phyloP scores from a whole-genome alignment of 1,284 basidiomycete species.

The Phellopilus nigrolimitatus region DNA sequence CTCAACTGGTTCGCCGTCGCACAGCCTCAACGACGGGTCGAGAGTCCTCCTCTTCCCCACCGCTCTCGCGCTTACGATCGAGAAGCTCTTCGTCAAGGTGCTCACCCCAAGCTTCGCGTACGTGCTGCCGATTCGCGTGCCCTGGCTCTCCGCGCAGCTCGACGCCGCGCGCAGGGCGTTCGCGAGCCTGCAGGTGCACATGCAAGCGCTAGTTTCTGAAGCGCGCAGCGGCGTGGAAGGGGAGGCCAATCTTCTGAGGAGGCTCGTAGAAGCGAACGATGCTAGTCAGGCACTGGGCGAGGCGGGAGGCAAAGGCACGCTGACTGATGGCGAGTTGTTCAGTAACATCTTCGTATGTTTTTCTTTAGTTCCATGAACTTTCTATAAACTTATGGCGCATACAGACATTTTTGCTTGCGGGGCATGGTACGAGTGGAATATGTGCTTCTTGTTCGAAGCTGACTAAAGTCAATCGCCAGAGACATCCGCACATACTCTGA shows the following conservation, averaged over 20 bases:
- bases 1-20: background rate
- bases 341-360: constrained; percentile 16
- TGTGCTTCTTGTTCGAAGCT: background rate
- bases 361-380: background rate
- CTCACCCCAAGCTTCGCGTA: constrained; percentile 16
- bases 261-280: constrained; percentile 12
- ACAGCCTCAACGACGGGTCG: background rate
- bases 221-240: background rate
- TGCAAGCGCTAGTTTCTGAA: constrained; percentile 6
- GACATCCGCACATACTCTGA: constrained; percentile 33
- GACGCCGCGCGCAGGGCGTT: constrained; percentile 7
- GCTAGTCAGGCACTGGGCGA: background rate
- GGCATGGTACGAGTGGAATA: constrained; percentile 3
- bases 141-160: constrained; percentile 9
- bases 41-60: constrained; percentile 22
- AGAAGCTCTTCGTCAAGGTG: constrained; percentile 21
- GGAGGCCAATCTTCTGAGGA: constrained; percentile 7
- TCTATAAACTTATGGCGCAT: background rate
- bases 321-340: constrained; percentile 16
- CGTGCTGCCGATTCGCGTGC: constrained; percentile 9
- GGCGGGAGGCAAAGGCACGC: background rate
- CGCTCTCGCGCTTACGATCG: constrained; percentile 21
- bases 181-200: constrained; percentile 10
- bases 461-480: constrained; percentile 21
- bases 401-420: constrained; percentile 12